Evolutionary conservation across 2,329 filamentous ascomycete species (phyloP), one percentile per base, ranked within the genome.

Genomic region (Trichoderma koningii): DNA sequence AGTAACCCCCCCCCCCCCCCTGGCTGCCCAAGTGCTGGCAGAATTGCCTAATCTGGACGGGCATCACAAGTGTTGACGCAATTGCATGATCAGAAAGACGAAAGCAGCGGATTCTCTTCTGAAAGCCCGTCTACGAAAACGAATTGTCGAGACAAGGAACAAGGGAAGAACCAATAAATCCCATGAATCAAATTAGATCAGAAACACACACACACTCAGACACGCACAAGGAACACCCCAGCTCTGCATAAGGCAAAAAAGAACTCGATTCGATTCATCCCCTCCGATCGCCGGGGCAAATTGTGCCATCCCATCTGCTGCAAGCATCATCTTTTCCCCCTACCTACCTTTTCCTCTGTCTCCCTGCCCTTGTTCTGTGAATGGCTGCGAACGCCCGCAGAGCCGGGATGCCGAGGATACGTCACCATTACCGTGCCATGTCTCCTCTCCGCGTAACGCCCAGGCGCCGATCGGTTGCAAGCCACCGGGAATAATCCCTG

Each of bases 401-500:
- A 38, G 50, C 60, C 60, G 60, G 60, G 45, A 19, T 55, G 60
- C 60, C 60, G 60, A 53, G 23, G 41, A 63, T 63, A 63, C 60
- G 60, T 63, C 60, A 63, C 60, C 60, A 63, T 63, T 63, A 63
- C 60, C n/a, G 15, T 23, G 60, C 41, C 50, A 26, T 55, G 48
- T 45, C 60, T 45, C 60, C 48, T 41, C 56, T 63, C 60, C 60
- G 60, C 60, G 60, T 63, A 63, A 63, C 60, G 47, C 60, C 26
- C 60, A 63, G 60, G 60, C 60, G 60, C 60, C 60, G 60, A 63
- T 63, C 60, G 48, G 50, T 55, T 26, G 60, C 41, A 55, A 55
- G 60, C 60, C 60, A 63, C 50, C 60, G 41, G 60, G 60, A 63
- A 55, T 53, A 63, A 63, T 63, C 60, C 60, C 60, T 63, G 60